Base-by-base conservation (phyloP, 1,284 basidiomycete genomes). In the Tilletiopsis washingtonensis region DNA sequence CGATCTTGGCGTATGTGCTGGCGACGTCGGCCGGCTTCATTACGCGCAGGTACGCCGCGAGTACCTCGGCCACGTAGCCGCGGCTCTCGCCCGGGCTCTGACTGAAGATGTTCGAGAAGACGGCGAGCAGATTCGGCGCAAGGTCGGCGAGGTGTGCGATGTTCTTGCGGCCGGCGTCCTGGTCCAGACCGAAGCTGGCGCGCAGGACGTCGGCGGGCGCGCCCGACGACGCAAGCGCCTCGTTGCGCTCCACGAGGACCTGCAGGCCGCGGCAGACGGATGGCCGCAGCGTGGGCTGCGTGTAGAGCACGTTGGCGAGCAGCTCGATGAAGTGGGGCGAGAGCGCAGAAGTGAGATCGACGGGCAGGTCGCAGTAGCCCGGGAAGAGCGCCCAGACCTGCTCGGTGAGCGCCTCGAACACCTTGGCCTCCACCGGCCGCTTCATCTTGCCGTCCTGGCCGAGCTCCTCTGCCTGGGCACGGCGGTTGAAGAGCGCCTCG, bases 71-170 rank as follows among this genome's bases (percentile, higher is more conserved):
- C n/a, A 97, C 82, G 75, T 83, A 80, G 3, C 83, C 84, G 42
- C 89, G 81, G 40, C 80, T 81, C 57, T 93, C 88, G 40, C 82
- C 79, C 3, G 81, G 81, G 20, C 87, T 81, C 64, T 82, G 90
- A 54, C 85, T 81, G 74, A 96, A 97, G n/a, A 99, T 84, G 71
- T 99, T 97, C 78, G 97, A 93, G 40, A 96, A 78, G 3, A 97
- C 88, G 0, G 89, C 85, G 23, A 97, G 81, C 83, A 94, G 91
- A 67, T 88, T 93, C 69, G 90, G 86, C 0, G 84, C 84, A 65
- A 96, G 84, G 0, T 78, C 78, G 43, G 81, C 82, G 51, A 98
- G 78, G 72, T 88, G 85, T 2, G 73, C 77, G 21, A 96, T 64
- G 65, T 91, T 91, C 43, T 77, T 77, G 32, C 76, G 71, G 2